Percentiles rank a stretch among this genome's conserved stretches.
phyloP scores from a whole-genome alignment of 257 asterid species.

The Verbascum thapsus region DNA sequence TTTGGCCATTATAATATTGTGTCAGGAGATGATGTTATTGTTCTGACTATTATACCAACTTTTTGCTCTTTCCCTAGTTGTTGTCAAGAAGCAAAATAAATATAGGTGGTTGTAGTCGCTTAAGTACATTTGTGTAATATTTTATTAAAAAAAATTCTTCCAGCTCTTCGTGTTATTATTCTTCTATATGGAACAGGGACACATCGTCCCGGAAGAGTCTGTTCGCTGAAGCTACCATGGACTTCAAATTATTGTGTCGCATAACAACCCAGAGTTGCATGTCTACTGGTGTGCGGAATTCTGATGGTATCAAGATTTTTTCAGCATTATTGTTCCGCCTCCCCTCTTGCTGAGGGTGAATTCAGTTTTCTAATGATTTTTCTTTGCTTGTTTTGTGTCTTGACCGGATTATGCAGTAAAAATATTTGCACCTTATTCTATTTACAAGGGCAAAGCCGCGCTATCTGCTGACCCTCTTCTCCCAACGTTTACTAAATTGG shows the following conservation, averaged over 20 bases:
- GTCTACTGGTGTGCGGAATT: constrained; percentile 33
- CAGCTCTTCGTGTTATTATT: constrained; percentile 9
- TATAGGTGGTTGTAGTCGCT: constrained; percentile 10
- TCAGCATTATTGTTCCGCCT: background rate
- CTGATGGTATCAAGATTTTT: constrained; percentile 40
- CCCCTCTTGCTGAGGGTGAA: background rate
- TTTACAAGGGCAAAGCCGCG: constrained; percentile 92
- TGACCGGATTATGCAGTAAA: constrained; percentile 38
- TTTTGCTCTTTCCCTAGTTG: too few species aligned
- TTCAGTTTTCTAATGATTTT: constrained; percentile 29
- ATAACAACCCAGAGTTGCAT: too few species aligned
- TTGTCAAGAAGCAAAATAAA: constrained; percentile 1
- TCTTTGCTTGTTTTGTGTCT: constrained; percentile 15
- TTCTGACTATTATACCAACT: too few species aligned
- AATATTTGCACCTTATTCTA: constrained; percentile 68
- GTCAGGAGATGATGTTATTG: background rate
- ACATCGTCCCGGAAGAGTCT: constrained; percentile 18
- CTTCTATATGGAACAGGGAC: constrained; percentile 33
- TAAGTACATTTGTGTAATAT: constrained; percentile 17
- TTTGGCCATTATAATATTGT: constrained; percentile 12
- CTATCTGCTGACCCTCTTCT: constrained; percentile 69
- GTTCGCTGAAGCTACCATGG: constrained; percentile 26
- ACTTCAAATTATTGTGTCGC: constrained; percentile 36
- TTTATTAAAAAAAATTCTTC: background rate
- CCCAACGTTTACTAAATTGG: constrained; percentile 65